Base-by-base conservation (phyloP, 2,329 filamentous ascomycete genomes). In the Talaromyces marneffei region DNA sequence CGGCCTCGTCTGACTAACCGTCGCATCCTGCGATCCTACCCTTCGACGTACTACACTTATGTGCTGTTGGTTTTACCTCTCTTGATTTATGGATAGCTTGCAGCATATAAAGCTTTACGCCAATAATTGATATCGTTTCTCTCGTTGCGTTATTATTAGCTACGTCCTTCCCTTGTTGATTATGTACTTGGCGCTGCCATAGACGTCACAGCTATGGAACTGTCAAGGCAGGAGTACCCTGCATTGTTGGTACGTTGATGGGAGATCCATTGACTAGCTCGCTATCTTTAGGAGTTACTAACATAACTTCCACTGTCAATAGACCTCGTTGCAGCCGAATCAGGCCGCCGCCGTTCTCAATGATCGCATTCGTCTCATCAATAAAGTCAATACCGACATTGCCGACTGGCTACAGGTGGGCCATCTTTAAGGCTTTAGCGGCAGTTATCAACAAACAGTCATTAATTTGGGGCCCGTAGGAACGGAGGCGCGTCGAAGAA, bases 321-420 rank as follows among this genome's bases (percentile, higher is more conserved):
- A 97, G 93, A 87, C 88, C 67, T 85, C 85, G 70, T 83, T 99
- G 70, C 86, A 90, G 75, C 93, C 94, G 27, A 79, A 79, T 67
- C 91, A 94, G 79, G 92, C 94, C 63, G 90, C 92, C 40, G 83
- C 85, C 59, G 84, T 91, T 63, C 84, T 97, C 69, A 89, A 88
- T 75, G 92, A 97, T 69, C 90, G 94, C 71, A 85, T 97, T 68
- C 90, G 89, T 76, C 85, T 91, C 76, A 93, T 97, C 73, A 85
- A 84, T 70, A 91, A 88, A 75, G 80, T 96, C 78, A 97, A 99
- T 77, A 78, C 82, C 68, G 91, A 97, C 73, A 91, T 99, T 71
- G 93, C 93, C 75, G 93, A 97, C 78, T 99, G 93, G 91, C 84
- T 99, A 65, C 89, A 93, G 87, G 92, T 96, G 86, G 91, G 67